Evolutionary conservation across 192 early-diverging fungal species (phyloP), one percentile per base, ranked within the genome.

Genomic region (Rhizoclosmatium sp.): DNA sequence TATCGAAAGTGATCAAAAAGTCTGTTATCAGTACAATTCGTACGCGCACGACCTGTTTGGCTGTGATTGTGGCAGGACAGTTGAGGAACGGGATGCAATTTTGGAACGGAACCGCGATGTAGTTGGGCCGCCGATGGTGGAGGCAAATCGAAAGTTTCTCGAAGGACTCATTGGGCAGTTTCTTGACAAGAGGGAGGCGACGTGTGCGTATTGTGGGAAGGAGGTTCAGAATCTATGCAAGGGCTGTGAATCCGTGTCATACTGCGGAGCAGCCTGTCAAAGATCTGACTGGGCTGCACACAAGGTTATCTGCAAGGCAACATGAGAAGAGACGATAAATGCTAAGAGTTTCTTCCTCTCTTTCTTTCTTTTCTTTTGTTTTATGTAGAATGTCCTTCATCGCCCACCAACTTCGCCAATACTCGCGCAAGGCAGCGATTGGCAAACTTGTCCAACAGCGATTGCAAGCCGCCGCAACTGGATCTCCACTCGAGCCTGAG

Each of bases 281-380:
- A 14, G 44, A 95, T 80, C 84, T 46, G 69, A 71, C 41, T 72
- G 78, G 71, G 91, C 31, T 92, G 93, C 92, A 91, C 41, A 88
- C 93, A 31, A 94, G 91, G 4, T 83, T 94, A 31, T 93, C 87
- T 31, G 95, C 93, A 62, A 94, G 66, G 47, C 62, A n/a, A 10
- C 62, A 19, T 41, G 62, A 41, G 54, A n/a, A n/a, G n/a, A n/a
- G n/a, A n/a, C n/a, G n/a, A 31, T 31, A 31, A 31, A 31, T 31
- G 31, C 31, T 31, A 31, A 31, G 31, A 31, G 31, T 31, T 31
- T 31, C 31, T 31, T 31, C 31, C 31, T 31, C 31, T 31, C 31
- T 31, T 31, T 31, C 31, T 31, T 31, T 31, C 31, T 31, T 31
- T 31, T 31, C 31, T 31, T 31, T 31, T 31, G 31, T 31, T 31